These are phyloP conservation scores for Hanseniaspora jakobsenii DNA, from an alignment of 805 yeast species.

Conservation along the genomic window DNA sequence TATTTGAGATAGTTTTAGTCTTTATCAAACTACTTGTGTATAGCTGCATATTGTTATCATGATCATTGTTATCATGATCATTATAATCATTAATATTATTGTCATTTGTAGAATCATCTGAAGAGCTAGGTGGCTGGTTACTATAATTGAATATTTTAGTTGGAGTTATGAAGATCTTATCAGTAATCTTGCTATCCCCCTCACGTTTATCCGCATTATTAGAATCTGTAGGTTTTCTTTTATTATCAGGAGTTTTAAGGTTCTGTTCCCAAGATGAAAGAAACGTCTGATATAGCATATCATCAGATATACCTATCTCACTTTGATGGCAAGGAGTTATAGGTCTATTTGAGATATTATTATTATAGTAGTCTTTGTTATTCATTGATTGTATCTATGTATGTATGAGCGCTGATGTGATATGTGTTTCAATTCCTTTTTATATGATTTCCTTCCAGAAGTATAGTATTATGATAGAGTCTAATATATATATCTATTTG, in stretches of 20 bases:
- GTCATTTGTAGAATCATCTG: not conserved
- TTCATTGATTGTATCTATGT: too few relatives aligned
- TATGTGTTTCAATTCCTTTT: too few relatives aligned
- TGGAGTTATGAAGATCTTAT: constrained; percentile 5
- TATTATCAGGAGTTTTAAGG: not conserved
- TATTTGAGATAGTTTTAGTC: too few relatives aligned
- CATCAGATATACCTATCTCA: constrained; percentile 1
- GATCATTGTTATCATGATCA: too few relatives aligned
- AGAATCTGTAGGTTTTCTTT: not conserved
- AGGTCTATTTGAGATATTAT: constrained; percentile 2
- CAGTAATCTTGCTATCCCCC: not conserved
- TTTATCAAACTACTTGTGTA: too few relatives aligned
- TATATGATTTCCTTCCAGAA: too few relatives aligned
- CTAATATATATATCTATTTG: too few relatives aligned
- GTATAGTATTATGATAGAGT: too few relatives aligned
- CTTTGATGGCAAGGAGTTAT: not conserved
- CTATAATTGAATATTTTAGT: constrained; percentile 1
- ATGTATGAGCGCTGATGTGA: too few relatives aligned
- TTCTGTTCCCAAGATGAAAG: constrained; percentile 6
- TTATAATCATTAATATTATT: too few relatives aligned
- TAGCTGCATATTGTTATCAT: too few relatives aligned
- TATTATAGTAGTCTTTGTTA: too few relatives aligned
- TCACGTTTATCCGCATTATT: not conserved
- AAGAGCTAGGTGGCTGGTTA: not conserved
- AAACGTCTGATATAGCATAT: constrained; percentile 3